Evolutionary conservation across 768 basidiomycete genomes (phyloP).

Genomic region (Mycena floridula): DNA sequence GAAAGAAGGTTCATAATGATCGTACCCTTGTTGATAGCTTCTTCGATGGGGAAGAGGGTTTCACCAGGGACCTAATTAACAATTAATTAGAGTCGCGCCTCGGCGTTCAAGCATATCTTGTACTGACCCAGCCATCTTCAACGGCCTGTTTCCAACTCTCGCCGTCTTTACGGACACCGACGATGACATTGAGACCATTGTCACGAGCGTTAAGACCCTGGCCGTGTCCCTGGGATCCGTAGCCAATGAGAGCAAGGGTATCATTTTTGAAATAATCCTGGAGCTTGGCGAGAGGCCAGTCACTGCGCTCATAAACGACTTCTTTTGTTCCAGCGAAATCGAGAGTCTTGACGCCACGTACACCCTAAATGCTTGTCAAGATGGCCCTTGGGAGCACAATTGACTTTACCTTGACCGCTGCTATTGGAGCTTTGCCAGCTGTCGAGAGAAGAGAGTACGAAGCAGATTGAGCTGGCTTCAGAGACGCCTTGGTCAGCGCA

Average conservation of each 20-base stretch:
- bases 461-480: constrained; percentile 42
- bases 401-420: too few species aligned
- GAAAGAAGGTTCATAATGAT: constrained; percentile 99
- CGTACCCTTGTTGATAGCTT: constrained; percentile 91
- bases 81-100: constrained; percentile 4
- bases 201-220: constrained; percentile 99
- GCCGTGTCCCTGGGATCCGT: constrained; percentile 98
- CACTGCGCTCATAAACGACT: constrained; percentile 89
- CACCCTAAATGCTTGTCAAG: constrained; percentile 32
- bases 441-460: constrained; percentile 67
- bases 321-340: constrained; percentile 95
- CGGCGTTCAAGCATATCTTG: constrained; percentile 1
- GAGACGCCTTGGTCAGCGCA: constrained; percentile 29
- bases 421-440: too few species aligned
- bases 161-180: constrained; percentile 95
- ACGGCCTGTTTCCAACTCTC: constrained; percentile 95
- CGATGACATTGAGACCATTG: constrained; percentile 96
- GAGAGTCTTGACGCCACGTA: constrained; percentile 88
- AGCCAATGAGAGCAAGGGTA: constrained; percentile 97
- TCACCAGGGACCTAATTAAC: constrained; percentile 77
- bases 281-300: constrained; percentile 97
- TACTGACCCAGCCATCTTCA: constrained; percentile 92
- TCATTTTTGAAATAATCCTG: constrained; percentile 99
- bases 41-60: constrained; percentile 97
- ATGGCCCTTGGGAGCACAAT: constrained; percentile 11